Evolutionary conservation across 169 alveolate genomes (phyloP), one percentile per base, ranked within the genome.

Genomic region (Cryptosporidium viatorum): DNA sequence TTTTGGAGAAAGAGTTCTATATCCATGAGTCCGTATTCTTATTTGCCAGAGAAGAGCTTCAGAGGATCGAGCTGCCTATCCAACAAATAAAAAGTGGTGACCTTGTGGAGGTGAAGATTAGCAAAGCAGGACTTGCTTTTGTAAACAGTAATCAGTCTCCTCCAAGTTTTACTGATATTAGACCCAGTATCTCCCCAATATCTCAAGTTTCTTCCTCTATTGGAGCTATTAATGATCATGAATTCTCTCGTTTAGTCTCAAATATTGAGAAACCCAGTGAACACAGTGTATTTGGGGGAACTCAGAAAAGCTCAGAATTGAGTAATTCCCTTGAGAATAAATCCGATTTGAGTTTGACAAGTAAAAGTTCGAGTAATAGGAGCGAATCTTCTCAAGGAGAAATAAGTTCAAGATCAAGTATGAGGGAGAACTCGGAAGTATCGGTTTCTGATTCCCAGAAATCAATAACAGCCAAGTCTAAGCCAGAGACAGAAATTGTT

Each of bases 21-120:
- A 59, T 80, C 48, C 21, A 48, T 21, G 89, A 80, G 21, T 37
- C 73, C 26, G 69, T 80, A 3, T 65, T 80, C 35, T 50, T 80
- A 12, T 62, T 60, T n/a, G 23, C 89, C 10, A 59, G 43, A 65
- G 80, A 80, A 33, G 80, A 80, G 18, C 52, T 80, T 14, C 71
- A 59, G 50, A 80, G 89, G n/a, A 23, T 80, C 18, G 50, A 41
- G 39, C 18, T 80, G 1, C 59, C 52, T 14, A 51, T 59, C 18
- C 45, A 62, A 48, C 59, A 65, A 62, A 65, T 39, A 35, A 48
- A 7, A 16, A n/a, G 16, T 5, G 50, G 39, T 10, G 89, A 80
- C n/a, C 26, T 80, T 29, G 75, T 59, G 9, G 75, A 80, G 3
- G 89, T 80, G 6, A 10, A 35, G 3, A 62, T 80, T 5, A 58